Conservation (phyloP, 257 asterid species). For the Lavandula angustifolia region DNA sequence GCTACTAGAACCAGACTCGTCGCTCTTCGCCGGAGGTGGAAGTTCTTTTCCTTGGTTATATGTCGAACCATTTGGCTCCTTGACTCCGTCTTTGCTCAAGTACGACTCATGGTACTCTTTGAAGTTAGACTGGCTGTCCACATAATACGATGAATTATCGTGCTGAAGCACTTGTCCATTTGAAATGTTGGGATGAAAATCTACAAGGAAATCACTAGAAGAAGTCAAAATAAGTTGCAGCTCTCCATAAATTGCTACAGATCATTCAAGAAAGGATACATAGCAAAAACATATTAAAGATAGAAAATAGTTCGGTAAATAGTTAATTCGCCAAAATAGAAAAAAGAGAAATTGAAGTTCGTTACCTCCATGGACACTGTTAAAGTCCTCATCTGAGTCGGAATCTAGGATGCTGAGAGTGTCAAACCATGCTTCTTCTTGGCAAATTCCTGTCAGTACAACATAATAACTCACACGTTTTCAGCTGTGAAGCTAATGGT, state of each 20-base stretch:
- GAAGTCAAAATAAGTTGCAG: constrained; percentile 26
- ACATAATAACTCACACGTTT: constrained; percentile 6
- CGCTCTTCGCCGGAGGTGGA: constrained; percentile 37
- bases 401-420: constrained; percentile 84
- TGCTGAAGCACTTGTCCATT: constrained; percentile 72
- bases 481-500: constrained; percentile 10
- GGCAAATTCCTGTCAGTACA: constrained; percentile 60
- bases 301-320: too few species aligned
- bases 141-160: constrained; percentile 60
- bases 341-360: constrained; percentile 9
- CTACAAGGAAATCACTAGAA: constrained; percentile 39
- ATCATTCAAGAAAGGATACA: too few species aligned
- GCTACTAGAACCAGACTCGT: constrained; percentile 41
- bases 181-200: constrained; percentile 48
- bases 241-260: neutral
- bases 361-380: constrained; percentile 95
- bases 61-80: constrained; percentile 49
- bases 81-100: constrained; percentile 43
- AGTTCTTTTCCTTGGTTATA: constrained; percentile 41
- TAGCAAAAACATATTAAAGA: too few species aligned
- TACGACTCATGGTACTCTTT: constrained; percentile 51
- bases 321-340: neutral
- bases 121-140: constrained; percentile 51
- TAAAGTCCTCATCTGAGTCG: constrained; percentile 87
- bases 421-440: constrained; percentile 93